Conservation (phyloP, 768 basidiomycete genomes). For the Boletus rubroflammeus region DNA sequence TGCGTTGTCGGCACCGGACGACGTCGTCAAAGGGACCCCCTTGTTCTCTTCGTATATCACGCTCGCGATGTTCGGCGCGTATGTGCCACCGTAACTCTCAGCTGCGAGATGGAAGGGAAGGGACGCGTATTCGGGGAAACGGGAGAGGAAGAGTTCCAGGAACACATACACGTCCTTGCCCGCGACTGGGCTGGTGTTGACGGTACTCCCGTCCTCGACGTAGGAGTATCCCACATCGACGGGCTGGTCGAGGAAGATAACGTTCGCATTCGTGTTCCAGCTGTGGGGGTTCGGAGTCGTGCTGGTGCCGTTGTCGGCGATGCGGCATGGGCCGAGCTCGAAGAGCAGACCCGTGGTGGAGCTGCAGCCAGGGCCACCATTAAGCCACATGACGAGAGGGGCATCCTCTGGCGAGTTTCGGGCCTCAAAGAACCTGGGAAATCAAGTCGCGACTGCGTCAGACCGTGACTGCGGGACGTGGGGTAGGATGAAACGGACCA, state of each 20-base stretch:
- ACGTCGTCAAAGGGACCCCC: conserved; percentile 43
- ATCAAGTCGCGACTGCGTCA: background rate
- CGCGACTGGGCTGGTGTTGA: conserved; percentile 79
- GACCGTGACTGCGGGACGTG: background rate
- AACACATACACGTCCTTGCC: conserved; percentile 90
- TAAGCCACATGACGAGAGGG: conserved; percentile 89
- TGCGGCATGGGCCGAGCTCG: conserved; percentile 85
- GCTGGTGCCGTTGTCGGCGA: conserved; percentile 66
- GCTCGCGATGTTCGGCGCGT: conserved; percentile 82
- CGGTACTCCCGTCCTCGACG: conserved; percentile 64
- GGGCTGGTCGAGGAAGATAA: conserved; percentile 68
- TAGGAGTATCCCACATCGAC: conserved; percentile 91
- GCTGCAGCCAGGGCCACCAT: conserved; percentile 72
- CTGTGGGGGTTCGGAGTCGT: conserved; percentile 72
- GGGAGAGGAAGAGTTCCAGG: conserved; percentile 73
- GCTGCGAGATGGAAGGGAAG: conserved; percentile 76
- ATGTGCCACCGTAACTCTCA: conserved; percentile 77
- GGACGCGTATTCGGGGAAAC: conserved; percentile 69
- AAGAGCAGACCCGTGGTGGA: conserved; percentile 84
- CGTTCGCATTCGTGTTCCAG: conserved; percentile 75
- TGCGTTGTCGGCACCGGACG: conserved; percentile 36
- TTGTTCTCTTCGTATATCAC: conserved; percentile 79
- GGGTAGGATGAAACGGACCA: conserved; percentile 46
- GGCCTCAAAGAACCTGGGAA: conserved; percentile 82
- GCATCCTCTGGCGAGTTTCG: conserved; percentile 68